These are phyloP conservation scores for Trichoderma cornu-damae DNA, from an alignment of 2,329 filamentous ascomycete species.

Conservation along the genomic window DNA sequence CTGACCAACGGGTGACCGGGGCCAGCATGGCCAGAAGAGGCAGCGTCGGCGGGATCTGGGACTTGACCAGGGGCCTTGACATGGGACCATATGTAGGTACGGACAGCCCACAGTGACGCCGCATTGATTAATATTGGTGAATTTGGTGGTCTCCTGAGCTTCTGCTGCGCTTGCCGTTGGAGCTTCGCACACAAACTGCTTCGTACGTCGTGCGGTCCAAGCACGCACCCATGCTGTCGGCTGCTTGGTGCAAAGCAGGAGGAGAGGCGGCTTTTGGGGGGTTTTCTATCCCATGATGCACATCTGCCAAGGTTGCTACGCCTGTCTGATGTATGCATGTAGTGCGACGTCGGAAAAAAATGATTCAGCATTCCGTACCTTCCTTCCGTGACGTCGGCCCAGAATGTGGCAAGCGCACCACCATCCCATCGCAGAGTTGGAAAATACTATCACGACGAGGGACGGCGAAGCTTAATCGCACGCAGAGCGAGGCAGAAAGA, in stretches of 20 bases:
- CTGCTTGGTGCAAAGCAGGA: not conserved
- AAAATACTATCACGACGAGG: too few relatives aligned
- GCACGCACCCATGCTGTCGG: too few relatives aligned
- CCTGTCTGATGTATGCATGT: not conserved
- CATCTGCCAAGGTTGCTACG: not conserved
- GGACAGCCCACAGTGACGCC: slow-evolving; percentile 10
- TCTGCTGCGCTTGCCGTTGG: not conserved
- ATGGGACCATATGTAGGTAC: slow-evolving; percentile 17
- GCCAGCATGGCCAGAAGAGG: slow-evolving; percentile 18
- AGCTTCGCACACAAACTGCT: not conserved
- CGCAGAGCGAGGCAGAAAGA: not conserved
- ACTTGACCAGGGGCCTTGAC: too few relatives aligned
- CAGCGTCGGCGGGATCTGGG: slow-evolving; percentile 18
- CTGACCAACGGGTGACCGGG: slow-evolving; percentile 13
- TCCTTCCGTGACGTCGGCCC: slow-evolving; percentile 14
- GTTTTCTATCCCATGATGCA: too few relatives aligned
- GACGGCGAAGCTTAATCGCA: not conserved
- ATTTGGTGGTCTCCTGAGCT: slow-evolving; percentile 8
- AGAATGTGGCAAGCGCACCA: slow-evolving; percentile 2
- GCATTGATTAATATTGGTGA: slow-evolving; percentile 9
- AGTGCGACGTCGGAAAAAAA: slow-evolving; percentile 15
- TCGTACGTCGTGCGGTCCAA: not conserved
- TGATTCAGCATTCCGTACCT: slow-evolving; percentile 15
- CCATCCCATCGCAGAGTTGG: too few relatives aligned
- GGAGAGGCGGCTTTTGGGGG: too few relatives aligned